phyloP scores from a whole-genome alignment of 2,329 filamentous ascomycete species.

The Myriosclerotinia scirpicola region DNA sequence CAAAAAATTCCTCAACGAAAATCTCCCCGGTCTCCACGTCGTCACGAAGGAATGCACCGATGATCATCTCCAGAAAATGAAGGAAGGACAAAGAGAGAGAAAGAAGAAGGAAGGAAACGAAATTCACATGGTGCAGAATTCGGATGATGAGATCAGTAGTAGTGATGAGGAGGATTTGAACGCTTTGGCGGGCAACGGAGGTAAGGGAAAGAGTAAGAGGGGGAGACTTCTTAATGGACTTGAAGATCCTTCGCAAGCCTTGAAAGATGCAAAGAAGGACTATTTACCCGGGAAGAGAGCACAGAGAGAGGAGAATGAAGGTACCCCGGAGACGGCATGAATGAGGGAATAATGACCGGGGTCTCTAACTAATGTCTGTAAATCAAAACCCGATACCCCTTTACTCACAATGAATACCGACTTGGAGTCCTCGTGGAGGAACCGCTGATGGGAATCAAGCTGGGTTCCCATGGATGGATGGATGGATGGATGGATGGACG shows the following conservation, averaged over 20 bases:
- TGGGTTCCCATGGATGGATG: neutral
- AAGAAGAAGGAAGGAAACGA: conserved; percentile 65
- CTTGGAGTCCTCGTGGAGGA: neutral
- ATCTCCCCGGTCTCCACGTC: conserved; percentile 76
- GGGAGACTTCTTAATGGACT: conserved; percentile 52
- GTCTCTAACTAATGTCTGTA: neutral
- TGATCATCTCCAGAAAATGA: conserved; percentile 70
- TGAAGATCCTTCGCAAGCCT: conserved; percentile 35
- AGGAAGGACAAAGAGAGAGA: conserved; percentile 68
- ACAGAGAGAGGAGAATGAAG: conserved; percentile 29
- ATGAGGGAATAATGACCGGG: neutral
- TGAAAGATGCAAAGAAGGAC: conserved; percentile 27
- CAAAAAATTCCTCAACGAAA: conserved; percentile 65
- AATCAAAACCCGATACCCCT: neutral
- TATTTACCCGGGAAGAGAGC: conserved; percentile 33
- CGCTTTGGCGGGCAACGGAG: conserved; percentile 16
- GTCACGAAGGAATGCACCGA: conserved; percentile 77
- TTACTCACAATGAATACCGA: neutral
- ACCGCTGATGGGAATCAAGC: neutral
- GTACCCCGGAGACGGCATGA: conserved; percentile 19
- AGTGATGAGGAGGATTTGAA: conserved; percentile 42
- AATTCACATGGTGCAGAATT: conserved; percentile 57
- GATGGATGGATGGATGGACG: neutral
- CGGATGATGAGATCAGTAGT: conserved; percentile 41
- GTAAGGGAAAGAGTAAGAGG: conserved; percentile 49